Conservation (phyloP, 495 filamentous ascomycete species). For the Cairneyella variabilis region DNA sequence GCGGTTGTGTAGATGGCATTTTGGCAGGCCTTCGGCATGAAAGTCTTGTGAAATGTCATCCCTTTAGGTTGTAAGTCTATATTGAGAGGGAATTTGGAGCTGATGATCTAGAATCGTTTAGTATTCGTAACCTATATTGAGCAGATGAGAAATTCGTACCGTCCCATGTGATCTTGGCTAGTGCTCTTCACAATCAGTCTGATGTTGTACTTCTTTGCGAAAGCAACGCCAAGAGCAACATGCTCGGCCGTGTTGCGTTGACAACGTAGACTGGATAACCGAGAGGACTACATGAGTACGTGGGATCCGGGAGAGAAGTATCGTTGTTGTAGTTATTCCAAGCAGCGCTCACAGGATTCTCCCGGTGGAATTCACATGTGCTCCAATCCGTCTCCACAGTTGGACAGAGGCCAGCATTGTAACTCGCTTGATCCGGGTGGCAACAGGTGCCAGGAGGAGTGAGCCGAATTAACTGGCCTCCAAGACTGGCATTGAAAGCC, state of each 20-base stretch:
- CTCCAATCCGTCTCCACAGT: slow-evolving; percentile 3
- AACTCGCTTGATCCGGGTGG: too few relatives aligned
- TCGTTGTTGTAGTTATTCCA: slow-evolving; percentile 27
- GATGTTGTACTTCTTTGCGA: slow-evolving; percentile 48
- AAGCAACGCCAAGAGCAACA: slow-evolving; percentile 36
- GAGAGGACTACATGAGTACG: slow-evolving; percentile 17
- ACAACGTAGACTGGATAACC: slow-evolving; percentile 46
- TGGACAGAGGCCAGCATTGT: too few relatives aligned
- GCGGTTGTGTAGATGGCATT: too few relatives aligned
- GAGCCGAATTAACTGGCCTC: too few relatives aligned
- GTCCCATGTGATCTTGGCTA: too few relatives aligned
- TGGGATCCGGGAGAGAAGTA: slow-evolving; percentile 16
- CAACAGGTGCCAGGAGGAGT: too few relatives aligned
- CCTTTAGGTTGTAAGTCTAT: too few relatives aligned
- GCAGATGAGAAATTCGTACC: slow-evolving; percentile 49
- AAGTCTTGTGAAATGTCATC: too few relatives aligned
- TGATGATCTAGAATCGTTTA: neutral
- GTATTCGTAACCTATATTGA: slow-evolving; percentile 16
- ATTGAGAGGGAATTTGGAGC: slow-evolving; percentile 47
- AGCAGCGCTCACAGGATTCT: slow-evolving; percentile 35
- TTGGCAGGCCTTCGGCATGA: too few relatives aligned
- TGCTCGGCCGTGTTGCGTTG: slow-evolving; percentile 38
- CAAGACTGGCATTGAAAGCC: too few relatives aligned
- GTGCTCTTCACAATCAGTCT: slow-evolving; percentile 58
- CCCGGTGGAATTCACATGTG: slow-evolving; percentile 23